phyloP scores from a whole-genome alignment of 2,329 filamentous ascomycete species.

The Ceratocystiopsis brevicomis region DNA sequence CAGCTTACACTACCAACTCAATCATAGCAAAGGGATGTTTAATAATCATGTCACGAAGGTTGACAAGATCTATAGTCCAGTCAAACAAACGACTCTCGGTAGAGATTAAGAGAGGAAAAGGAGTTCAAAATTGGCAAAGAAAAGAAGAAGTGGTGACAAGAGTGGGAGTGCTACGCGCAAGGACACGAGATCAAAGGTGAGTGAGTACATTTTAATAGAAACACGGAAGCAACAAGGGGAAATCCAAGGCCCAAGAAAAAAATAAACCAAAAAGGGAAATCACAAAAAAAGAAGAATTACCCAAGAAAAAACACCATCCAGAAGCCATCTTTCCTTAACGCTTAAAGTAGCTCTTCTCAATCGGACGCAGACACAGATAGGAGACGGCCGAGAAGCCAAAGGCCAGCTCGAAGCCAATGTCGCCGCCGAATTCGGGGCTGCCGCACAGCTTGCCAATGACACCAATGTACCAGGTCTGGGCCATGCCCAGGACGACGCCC shows the following conservation, averaged over 20 bases:
- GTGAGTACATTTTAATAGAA: neutral
- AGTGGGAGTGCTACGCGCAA: no score
- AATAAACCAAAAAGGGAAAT: neutral
- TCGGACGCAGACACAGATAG: conserved; percentile 30
- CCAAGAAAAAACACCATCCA: neutral
- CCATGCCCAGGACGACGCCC: conserved; percentile 38
- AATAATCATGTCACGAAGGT: neutral
- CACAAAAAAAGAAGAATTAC: neutral
- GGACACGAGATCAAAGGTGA: neutral
- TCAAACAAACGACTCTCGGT: neutral
- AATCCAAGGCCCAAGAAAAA: neutral
- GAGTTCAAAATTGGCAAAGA: neutral
- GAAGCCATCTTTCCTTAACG: conserved; percentile 9
- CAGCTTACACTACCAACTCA: no score
- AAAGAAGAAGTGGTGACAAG: neutral
- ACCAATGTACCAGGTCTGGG: conserved; percentile 41
- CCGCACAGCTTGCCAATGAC: conserved; percentile 40
- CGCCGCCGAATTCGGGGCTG: conserved; percentile 13
- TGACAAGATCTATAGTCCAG: neutral
- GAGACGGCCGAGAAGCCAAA: conserved; percentile 23
- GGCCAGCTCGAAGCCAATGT: conserved; percentile 47
- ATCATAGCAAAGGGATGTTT: no score
- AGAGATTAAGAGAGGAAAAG: neutral
- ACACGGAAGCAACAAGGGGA: neutral
- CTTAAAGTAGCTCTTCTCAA: conserved; percentile 22